Conservation (phyloP, 2,329 filamentous ascomycete species). For the Thielaviopsis ethacetica region DNA sequence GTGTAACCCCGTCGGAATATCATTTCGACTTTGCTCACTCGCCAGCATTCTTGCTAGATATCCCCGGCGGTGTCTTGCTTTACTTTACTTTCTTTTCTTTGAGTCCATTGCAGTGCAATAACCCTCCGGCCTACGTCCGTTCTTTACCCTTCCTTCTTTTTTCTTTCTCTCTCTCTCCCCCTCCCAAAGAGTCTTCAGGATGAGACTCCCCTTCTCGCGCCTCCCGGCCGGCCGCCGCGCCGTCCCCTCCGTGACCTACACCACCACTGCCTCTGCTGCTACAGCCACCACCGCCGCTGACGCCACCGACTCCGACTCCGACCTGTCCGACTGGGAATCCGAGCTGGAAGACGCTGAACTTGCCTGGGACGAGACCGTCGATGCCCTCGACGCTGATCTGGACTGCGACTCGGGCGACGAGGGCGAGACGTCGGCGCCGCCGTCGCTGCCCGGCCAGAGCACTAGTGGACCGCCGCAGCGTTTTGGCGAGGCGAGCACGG, state of each 20-base stretch:
- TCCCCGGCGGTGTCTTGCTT: neutral
- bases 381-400: neutral
- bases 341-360: slow-evolving; percentile 7
- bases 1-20: neutral
- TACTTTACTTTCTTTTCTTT: neutral
- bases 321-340: slow-evolving; percentile 9
- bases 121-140: neutral
- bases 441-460: neutral
- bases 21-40: neutral
- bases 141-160: neutral
- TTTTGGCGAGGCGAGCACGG: neutral
- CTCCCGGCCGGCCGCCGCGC: neutral
- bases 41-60: neutral
- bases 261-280: neutral
- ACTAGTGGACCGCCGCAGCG: neutral
- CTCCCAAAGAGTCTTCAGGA: neutral
- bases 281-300: neutral
- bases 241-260: neutral
- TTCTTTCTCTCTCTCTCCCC: neutral
- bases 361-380: slow-evolving; percentile 2
- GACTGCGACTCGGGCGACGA: slow-evolving; percentile 1
- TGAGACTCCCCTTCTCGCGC: slow-evolving; percentile 6
- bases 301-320: neutral
- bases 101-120: neutral
- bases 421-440: neutral